phyloP scores from a whole-genome alignment of 139 green algal genomes.

The Volvox reticuliferus region DNA sequence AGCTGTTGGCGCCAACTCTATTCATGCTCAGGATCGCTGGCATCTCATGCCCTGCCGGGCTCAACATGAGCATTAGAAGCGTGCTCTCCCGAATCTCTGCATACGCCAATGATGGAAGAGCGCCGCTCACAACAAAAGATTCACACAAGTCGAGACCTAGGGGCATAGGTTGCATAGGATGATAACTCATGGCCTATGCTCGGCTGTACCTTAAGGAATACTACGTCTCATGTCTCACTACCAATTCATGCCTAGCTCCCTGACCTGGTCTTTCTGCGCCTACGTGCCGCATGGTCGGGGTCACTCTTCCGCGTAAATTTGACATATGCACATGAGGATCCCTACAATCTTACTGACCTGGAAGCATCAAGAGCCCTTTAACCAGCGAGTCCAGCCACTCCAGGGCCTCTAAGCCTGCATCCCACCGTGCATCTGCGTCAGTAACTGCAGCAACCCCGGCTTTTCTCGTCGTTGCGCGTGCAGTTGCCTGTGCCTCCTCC shows the following conservation, averaged over 20 bases:
- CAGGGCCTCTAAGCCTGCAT: conserved; percentile 37
- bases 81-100: conserved; percentile 27
- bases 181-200: no score
- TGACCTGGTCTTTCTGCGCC: no score
- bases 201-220: no score
- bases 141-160: no score
- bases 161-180: no score
- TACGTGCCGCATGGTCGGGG: no score
- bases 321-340: no score
- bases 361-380: conserved; percentile 25
- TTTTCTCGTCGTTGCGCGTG: neutral
- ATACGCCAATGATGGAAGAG: neutral
- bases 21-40: neutral
- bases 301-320: no score
- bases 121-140: no score
- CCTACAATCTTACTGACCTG: neutral
- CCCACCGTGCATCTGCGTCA: neutral
- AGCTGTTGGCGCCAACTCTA: neutral
- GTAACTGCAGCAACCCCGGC: neutral
- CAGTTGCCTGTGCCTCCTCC: neutral
- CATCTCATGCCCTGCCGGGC: conserved; percentile 17
- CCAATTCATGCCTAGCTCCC: no score
- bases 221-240: no score
- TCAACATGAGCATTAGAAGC: conserved; percentile 46
- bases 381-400: conserved; percentile 66